Evolutionary conservation across 805 yeast genomes (phyloP).

Genomic region (Starmera amethionina): DNA sequence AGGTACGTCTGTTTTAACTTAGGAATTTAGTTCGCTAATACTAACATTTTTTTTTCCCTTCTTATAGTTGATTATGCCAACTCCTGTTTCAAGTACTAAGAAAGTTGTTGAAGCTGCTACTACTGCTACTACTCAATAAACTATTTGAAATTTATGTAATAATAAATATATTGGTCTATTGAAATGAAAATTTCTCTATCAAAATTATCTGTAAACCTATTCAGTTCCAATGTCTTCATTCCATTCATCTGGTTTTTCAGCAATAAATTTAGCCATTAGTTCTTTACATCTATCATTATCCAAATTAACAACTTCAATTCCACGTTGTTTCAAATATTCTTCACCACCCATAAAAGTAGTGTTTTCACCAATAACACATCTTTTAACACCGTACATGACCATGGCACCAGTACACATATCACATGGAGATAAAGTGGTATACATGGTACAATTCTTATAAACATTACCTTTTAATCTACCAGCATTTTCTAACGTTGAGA

Average conservation of each 20-base stretch:
- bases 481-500: constrained; percentile 78
- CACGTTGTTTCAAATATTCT: constrained; percentile 53
- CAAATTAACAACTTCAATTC: constrained; percentile 61
- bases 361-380: constrained; percentile 88
- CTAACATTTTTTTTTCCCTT: not conserved
- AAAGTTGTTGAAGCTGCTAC: constrained; percentile 8
- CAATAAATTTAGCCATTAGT: constrained; percentile 71
- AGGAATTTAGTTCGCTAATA: constrained; percentile 15
- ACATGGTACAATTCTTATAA: constrained; percentile 82
- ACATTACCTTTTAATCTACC: constrained; percentile 76
- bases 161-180: not conserved
- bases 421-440: constrained; percentile 90
- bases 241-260: constrained; percentile 73
- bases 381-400: constrained; percentile 73
- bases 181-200: not conserved
- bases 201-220: constrained; percentile 11
- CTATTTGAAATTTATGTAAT: not conserved
- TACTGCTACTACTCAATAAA: constrained; percentile 2
- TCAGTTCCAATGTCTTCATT: constrained; percentile 64
- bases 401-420: constrained; percentile 95
- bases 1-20: constrained; percentile 37
- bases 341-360: constrained; percentile 79
- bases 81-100: constrained; percentile 17
- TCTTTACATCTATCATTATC: constrained; percentile 53
- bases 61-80: constrained; percentile 11